Evolutionary conservation across 2,329 filamentous ascomycete genomes (phyloP), one percentile per base, ranked within the genome.

Genomic region (Hypoxylon rubiginosum): DNA sequence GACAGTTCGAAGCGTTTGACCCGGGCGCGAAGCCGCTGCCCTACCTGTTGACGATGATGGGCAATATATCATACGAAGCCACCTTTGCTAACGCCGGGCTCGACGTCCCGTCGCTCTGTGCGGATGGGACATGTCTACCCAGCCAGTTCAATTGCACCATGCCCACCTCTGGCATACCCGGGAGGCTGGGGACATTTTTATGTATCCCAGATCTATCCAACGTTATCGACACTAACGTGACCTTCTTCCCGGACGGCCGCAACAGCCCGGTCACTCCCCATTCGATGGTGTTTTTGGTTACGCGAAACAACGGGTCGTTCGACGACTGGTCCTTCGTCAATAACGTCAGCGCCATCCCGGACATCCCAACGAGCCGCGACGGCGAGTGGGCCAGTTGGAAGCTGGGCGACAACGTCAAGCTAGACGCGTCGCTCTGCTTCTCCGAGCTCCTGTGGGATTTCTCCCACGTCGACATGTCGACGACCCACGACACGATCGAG

Each of bases 111-210:
- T 10, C 51, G 15, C 59, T 65, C 1, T 71, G 67, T 48, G 26
- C 51, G 1, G 53, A 56, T 19, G 66, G 62, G 1, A 54, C 17
- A 19, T 72, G 70, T 26, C 58, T 72, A 5, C 66, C 68, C 1
- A 43, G 45, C 34, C 64, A 55, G 7, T 71, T 72, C 57, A 72
- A 72, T 56, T 72, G 70, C 39, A 62, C 68, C 13, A 43, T 72
- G 36, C 54, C 65, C 15, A 60, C 57, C 5, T 39, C 64, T 21
- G 53, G 55, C 4, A 13, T 49, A 26, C 51, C 56, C 26, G 64
- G 64, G n/a, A 48, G 55, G 11, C 11, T 52, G 11, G 59, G 55
- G 11, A 67, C 54, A 8, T 63, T 59, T 21, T 51, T 64, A 21
- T 71, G 69, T 48, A 26, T 69, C 11, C 66, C 67, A 3, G 53